These are phyloP conservation scores for Endoconidiophora laricicola DNA, from an alignment of 2,329 filamentous ascomycete species.

Conservation along the genomic window DNA sequence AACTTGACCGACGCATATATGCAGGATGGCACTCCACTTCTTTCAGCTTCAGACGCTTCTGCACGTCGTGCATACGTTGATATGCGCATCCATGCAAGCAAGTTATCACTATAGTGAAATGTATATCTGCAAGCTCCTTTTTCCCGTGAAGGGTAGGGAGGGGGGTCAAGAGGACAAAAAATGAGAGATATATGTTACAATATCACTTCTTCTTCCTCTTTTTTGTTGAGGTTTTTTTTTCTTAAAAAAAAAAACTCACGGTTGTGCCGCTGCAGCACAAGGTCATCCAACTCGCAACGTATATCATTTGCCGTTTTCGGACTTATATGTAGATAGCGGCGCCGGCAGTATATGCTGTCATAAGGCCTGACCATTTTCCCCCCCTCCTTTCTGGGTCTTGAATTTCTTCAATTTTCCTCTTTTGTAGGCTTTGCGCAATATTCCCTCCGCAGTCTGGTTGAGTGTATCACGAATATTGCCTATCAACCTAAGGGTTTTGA, in stretches of 20 bases:
- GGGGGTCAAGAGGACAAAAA: background rate
- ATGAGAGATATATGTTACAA: too few relatives aligned
- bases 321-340: too few relatives aligned
- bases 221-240: too few relatives aligned
- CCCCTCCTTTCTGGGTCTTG: background rate
- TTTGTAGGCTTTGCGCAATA: background rate
- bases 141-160: background rate
- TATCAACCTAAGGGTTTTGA: too few relatives aligned
- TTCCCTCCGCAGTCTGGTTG: background rate
- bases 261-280: too few relatives aligned
- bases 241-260: too few relatives aligned
- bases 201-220: too few relatives aligned
- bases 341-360: background rate
- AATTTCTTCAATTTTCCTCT: background rate
- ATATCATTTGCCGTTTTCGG: too few relatives aligned
- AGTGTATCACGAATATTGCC: too few relatives aligned
- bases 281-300: too few relatives aligned
- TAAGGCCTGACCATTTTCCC: background rate
- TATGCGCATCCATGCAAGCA: background rate
- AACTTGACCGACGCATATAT: background rate
- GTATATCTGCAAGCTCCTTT: background rate
- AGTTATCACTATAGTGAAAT: background rate
- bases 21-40: background rate
- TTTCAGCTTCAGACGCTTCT: conserved; percentile 4
- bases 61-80: background rate